phyloP scores from a whole-genome alignment of 805 yeast species.

The Lachancea nothofagi region DNA sequence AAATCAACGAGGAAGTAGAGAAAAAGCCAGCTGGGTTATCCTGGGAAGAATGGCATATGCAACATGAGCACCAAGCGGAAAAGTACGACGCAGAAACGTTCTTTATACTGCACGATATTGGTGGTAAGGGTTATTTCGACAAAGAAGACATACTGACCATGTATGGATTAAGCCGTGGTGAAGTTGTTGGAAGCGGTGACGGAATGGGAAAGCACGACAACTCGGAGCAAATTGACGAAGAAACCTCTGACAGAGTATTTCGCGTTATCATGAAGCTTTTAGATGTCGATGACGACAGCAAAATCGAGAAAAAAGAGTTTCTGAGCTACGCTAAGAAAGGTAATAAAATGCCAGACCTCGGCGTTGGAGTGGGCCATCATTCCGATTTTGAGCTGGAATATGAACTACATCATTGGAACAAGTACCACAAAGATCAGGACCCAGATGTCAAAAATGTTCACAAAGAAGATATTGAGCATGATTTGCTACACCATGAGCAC shows the following conservation, averaged over 20 bases:
- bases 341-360: constrained; percentile 81
- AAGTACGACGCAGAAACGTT: constrained; percentile 68
- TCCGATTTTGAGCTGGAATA: constrained; percentile 90
- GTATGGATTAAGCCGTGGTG: constrained; percentile 72
- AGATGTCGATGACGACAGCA: constrained; percentile 63
- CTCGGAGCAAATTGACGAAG: constrained; percentile 52
- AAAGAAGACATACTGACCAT: constrained; percentile 63
- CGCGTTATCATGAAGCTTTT: constrained; percentile 49
- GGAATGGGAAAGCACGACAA: constrained; percentile 81
- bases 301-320: constrained; percentile 67
- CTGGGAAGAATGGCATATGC: constrained; percentile 91
- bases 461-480: constrained; percentile 85
- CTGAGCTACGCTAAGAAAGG: constrained; percentile 52
- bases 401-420: constrained; percentile 91
- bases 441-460: constrained; percentile 79
- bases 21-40: constrained; percentile 47
- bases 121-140: constrained; percentile 51
- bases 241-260: constrained; percentile 50
- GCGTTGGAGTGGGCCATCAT: constrained; percentile 91
- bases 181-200: constrained; percentile 79
- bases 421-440: constrained; percentile 68
- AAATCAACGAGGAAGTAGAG: constrained; percentile 33
- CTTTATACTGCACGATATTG: constrained; percentile 73
- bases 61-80: constrained; percentile 76
- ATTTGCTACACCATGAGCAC: constrained; percentile 76